phyloP scores from a whole-genome alignment of 2,329 filamentous ascomycete genomes.

The Tolypocladium amazonense region DNA sequence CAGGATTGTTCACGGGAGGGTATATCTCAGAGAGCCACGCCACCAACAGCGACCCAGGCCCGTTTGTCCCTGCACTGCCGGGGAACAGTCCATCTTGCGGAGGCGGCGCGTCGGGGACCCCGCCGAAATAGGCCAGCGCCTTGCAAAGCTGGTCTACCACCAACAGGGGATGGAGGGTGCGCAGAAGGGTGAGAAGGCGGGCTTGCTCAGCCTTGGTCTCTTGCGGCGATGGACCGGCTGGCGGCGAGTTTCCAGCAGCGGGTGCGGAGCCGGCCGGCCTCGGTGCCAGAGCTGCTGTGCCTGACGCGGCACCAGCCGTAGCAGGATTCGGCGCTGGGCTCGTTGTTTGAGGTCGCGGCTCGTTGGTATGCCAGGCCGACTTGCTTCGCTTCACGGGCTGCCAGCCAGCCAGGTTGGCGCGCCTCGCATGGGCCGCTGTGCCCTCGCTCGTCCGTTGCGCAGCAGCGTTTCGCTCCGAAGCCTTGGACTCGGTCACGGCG shows the following conservation, averaged over 20 bases:
- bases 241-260: background rate
- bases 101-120: conserved; percentile 42
- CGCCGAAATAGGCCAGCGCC: conserved; percentile 53
- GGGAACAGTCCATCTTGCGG: conserved; percentile 44
- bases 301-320: background rate
- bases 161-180: conserved; percentile 40
- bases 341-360: background rate
- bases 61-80: conserved; percentile 43
- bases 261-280: background rate
- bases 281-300: background rate
- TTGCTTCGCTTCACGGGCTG: conserved; percentile 35
- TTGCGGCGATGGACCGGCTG: conserved; percentile 14
- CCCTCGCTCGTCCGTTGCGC: conserved; percentile 53
- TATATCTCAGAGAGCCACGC: conserved; percentile 56
- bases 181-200: conserved; percentile 45
- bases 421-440: conserved; percentile 46
- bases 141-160: conserved; percentile 55
- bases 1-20: conserved; percentile 26
- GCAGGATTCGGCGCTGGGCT: background rate
- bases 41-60: conserved; percentile 46
- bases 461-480: conserved; percentile 38
- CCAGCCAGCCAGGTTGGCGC: conserved; percentile 44
- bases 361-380: conserved; percentile 18
- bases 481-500: conserved; percentile 34
- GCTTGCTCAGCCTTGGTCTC: conserved; percentile 51